A percentile compares a stretch with the other conserved stretches of the same genome.
phyloP scores from a whole-genome alignment of 805 yeast genomes.

The Wickerhamomyces kurtzmanii region DNA sequence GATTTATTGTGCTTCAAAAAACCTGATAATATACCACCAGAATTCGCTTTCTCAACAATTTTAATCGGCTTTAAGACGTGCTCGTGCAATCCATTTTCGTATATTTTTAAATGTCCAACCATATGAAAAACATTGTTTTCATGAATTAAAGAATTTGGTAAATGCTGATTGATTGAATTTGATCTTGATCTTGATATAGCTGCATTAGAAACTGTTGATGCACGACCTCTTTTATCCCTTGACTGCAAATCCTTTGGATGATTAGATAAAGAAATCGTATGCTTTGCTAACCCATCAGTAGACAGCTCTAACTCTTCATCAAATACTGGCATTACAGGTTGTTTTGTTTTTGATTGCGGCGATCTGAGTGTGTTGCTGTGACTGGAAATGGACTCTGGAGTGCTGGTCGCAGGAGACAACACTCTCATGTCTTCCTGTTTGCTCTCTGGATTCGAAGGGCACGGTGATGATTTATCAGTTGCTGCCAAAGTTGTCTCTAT shows the following conservation, averaged over 20 bases:
- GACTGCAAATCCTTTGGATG: neutral
- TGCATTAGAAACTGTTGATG: neutral
- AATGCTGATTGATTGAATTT: neutral
- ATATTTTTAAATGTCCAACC: constrained; percentile 10
- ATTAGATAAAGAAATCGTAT: neutral
- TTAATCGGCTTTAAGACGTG: constrained; percentile 12
- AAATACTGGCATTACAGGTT: constrained; percentile 1
- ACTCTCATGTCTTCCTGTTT: too few species aligned
- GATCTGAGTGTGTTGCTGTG: neutral
- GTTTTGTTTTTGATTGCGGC: neutral
- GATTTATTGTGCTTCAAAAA: constrained; percentile 10
- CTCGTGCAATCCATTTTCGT: constrained; percentile 15
- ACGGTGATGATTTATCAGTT: too few species aligned
- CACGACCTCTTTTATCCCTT: neutral
- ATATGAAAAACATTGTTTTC: neutral
- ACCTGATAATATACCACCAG: constrained; percentile 14
- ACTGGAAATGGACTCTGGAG: too few species aligned
- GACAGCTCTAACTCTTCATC: too few species aligned
- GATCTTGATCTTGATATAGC: neutral
- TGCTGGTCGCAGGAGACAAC: too few species aligned
- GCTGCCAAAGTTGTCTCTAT: too few species aligned
- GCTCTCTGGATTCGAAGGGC: too few species aligned
- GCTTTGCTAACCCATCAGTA: constrained; percentile 1
- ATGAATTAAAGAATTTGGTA: neutral
- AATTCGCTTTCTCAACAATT: constrained; percentile 13